phyloP scores from a whole-genome alignment of 495 filamentous ascomycete species.

The Podospora comata region DNA sequence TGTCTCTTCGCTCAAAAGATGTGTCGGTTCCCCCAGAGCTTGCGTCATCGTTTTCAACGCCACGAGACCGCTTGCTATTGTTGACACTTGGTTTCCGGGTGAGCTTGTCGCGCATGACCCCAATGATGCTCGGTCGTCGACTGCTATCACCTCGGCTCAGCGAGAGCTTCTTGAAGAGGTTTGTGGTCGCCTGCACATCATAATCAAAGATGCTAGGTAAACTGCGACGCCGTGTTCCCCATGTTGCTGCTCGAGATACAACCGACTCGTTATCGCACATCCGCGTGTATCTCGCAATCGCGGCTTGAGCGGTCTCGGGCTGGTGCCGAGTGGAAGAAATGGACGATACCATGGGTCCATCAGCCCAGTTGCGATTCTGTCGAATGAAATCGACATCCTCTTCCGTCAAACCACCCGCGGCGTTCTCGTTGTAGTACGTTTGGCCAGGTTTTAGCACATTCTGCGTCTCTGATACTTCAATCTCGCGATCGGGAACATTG shows the following conservation, averaged over 20 bases:
- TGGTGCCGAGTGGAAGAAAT: conserved; percentile 42
- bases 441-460: conserved; percentile 37
- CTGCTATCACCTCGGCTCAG: conserved; percentile 46
- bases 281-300: conserved; percentile 48
- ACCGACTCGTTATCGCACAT: conserved; percentile 51
- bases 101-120: conserved; percentile 47
- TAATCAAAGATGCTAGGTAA: conserved; percentile 57
- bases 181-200: conserved; percentile 55
- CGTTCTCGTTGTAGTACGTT: conserved; percentile 42
- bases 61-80: conserved; percentile 44
- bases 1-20: conserved; percentile 38
- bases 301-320: conserved; percentile 50
- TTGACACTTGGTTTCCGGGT: conserved; percentile 53
- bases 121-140: conserved; percentile 42
- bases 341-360: conserved; percentile 42
- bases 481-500: conserved; percentile 37
- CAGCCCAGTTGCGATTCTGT: conserved; percentile 46
- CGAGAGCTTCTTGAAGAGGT: conserved; percentile 61
- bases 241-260: conserved; percentile 66
- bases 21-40: conserved; percentile 34
- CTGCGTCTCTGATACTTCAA: conserved; percentile 33
- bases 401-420: conserved; percentile 36
- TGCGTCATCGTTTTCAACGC: conserved; percentile 40
- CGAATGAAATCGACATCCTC: conserved; percentile 46
- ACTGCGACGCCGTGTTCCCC: conserved; percentile 64